phyloP scores from a whole-genome alignment of 495 filamentous ascomycete genomes.

The Penicillium turbatum region DNA sequence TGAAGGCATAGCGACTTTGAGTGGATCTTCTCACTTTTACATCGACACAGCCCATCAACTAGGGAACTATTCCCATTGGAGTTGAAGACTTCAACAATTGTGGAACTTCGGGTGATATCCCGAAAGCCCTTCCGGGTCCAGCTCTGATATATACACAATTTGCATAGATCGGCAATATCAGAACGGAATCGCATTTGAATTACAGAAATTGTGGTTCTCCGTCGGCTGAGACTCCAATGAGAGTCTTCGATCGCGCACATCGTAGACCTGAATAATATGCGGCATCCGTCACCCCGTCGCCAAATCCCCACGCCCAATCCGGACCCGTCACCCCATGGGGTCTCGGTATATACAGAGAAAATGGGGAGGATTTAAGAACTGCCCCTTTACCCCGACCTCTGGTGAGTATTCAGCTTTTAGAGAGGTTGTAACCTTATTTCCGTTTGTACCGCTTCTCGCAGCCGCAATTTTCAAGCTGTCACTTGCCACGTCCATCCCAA shows the following conservation, averaged over 20 bases:
- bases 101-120: too few species aligned
- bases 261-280: not conserved
- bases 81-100: too few species aligned
- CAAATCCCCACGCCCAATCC: constrained; percentile 5
- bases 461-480: too few species aligned
- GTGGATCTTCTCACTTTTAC: too few species aligned
- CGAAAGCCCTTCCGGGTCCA: too few species aligned
- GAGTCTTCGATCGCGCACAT: not conserved
- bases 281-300: constrained; percentile 3
- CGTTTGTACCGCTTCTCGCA: too few species aligned
- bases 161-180: not conserved
- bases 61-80: too few species aligned
- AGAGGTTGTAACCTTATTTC: too few species aligned
- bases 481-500: not conserved
- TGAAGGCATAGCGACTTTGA: too few species aligned
- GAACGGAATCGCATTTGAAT: not conserved
- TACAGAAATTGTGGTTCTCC: not conserved
- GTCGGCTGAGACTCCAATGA: not conserved
- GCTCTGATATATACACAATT: too few species aligned
- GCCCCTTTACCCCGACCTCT: not conserved
- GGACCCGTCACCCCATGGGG: constrained; percentile 11
- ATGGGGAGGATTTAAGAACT: not conserved
- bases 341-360: not conserved
- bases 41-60: too few species aligned
- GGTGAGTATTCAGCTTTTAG: not conserved